phyloP scores from a whole-genome alignment of 495 filamentous ascomycete species.

The Trypethelium eluteriae region DNA sequence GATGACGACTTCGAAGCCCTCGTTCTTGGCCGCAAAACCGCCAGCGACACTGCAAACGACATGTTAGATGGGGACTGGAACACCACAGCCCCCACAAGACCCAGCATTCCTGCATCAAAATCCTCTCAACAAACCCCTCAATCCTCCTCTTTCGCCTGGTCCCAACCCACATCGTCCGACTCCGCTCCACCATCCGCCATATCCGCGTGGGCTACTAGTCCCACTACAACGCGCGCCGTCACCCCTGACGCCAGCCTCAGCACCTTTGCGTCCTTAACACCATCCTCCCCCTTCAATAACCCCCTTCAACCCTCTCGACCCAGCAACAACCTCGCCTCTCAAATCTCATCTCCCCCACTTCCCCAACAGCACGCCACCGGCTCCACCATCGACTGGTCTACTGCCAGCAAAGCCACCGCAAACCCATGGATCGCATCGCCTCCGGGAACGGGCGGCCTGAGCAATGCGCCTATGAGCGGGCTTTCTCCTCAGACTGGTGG shows the following conservation, averaged over 20 bases:
- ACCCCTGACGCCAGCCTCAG: conserved; percentile 25
- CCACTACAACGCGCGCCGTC: conserved; percentile 36
- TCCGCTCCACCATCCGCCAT: conserved; percentile 26
- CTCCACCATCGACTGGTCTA: conserved; percentile 25
- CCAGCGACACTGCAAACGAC: conserved; percentile 32
- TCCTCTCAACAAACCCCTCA: conserved; percentile 15
- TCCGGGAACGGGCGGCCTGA: not conserved
- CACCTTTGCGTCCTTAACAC: conserved; percentile 22
- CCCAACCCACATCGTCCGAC: conserved; percentile 28
- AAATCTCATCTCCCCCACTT: conserved; percentile 10
- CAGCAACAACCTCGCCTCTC: not conserved
- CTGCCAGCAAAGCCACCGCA: conserved; percentile 13
- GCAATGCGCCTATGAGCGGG: not conserved
- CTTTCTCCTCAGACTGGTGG: not conserved
- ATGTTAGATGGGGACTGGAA: conserved; percentile 37
- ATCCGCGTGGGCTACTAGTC: conserved; percentile 6
- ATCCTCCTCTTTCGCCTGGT: conserved; percentile 45
- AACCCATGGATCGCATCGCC: conserved; percentile 5
- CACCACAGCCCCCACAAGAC: conserved; percentile 22
- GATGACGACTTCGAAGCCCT: conserved; percentile 77
- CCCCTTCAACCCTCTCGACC: conserved; percentile 24
- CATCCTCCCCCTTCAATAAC: conserved; percentile 19
- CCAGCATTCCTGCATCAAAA: conserved; percentile 12
- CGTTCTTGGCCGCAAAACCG: conserved; percentile 55
- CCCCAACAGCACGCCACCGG: not conserved